Percentiles rank a stretch among this genome's conserved stretches.
Conservation (phyloP, 23 red algal species). For the Agarophyton chilense region DNA sequence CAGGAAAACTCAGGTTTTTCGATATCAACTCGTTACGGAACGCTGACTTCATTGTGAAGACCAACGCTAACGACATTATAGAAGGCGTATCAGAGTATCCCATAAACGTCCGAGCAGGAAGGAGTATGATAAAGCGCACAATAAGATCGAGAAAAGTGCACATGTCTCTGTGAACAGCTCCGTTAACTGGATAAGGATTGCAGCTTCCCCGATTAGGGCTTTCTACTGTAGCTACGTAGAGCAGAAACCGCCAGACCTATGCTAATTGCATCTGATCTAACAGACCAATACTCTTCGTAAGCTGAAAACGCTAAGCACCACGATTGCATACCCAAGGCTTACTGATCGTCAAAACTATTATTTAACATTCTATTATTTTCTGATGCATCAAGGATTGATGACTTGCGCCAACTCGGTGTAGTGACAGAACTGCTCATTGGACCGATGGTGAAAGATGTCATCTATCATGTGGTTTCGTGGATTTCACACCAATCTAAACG, state of each 20-base stretch:
- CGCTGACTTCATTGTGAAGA: neutral
- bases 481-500: too few relatives aligned
- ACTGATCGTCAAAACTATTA: too few relatives aligned
- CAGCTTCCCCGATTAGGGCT: conserved; percentile 1
- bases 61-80: neutral
- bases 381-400: too few relatives aligned
- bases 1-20: neutral
- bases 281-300: neutral
- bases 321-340: too few relatives aligned
- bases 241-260: conserved; percentile 10
- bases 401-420: too few relatives aligned
- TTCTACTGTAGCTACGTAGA: neutral
- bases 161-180: conserved; percentile 12
- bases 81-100: neutral
- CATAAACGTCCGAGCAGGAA: neutral
- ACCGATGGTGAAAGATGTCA: too few relatives aligned
- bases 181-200: neutral
- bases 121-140: neutral
- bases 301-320: too few relatives aligned
- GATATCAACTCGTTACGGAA: neutral
- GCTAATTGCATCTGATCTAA: neutral
- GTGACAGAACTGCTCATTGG: too few relatives aligned
- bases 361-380: too few relatives aligned
- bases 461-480: too few relatives aligned
- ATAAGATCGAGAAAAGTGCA: neutral